These are phyloP conservation scores for Acacia crassicarpa DNA, from an alignment of 306 rosid species.

Conservation along the genomic window DNA sequence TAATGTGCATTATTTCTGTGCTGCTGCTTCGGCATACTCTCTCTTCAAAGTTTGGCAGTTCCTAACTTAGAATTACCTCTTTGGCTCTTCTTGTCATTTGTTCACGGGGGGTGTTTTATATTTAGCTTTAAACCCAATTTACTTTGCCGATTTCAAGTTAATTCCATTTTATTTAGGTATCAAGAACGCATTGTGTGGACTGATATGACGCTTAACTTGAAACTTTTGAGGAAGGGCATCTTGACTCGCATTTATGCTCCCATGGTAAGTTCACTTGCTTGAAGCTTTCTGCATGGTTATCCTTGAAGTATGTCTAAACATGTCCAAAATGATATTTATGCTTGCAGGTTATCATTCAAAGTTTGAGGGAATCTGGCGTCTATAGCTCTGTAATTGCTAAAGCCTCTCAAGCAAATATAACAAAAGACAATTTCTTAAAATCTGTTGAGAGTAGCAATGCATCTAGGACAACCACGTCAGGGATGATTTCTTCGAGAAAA, in stretches of 20 bases:
- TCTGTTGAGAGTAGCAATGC: slow-evolving; percentile 75
- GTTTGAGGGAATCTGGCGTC: slow-evolving; percentile 77
- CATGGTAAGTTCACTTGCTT: slow-evolving; percentile 50
- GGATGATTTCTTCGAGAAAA: slow-evolving; percentile 60
- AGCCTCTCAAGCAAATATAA: slow-evolving; percentile 52
- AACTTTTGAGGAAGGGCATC: slow-evolving; percentile 81
- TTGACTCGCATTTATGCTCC: slow-evolving; percentile 88
- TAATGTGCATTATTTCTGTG: not conserved
- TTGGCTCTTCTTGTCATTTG: not conserved
- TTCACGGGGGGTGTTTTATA: not conserved
- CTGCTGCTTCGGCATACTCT: not conserved
- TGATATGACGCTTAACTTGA: slow-evolving; percentile 58
- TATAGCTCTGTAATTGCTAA: slow-evolving; percentile 63
- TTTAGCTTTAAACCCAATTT: slow-evolving; percentile 14
- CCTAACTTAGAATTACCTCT: slow-evolving; percentile 7
- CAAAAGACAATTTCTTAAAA: slow-evolving; percentile 68
- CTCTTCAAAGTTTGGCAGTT: not conserved
- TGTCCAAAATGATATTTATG: slow-evolving; percentile 4
- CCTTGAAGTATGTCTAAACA: slow-evolving; percentile 12
- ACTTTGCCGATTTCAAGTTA: not conserved
- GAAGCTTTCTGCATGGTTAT: slow-evolving; percentile 20
- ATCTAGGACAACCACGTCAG: slow-evolving; percentile 49
- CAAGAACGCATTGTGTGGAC: slow-evolving; percentile 91
- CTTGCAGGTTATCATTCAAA: slow-evolving; percentile 75
- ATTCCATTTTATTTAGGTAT: slow-evolving; percentile 61